Evolutionary conservation across 1,284 basidiomycete species (phyloP).

Genomic region (Coniophora puteana): DNA sequence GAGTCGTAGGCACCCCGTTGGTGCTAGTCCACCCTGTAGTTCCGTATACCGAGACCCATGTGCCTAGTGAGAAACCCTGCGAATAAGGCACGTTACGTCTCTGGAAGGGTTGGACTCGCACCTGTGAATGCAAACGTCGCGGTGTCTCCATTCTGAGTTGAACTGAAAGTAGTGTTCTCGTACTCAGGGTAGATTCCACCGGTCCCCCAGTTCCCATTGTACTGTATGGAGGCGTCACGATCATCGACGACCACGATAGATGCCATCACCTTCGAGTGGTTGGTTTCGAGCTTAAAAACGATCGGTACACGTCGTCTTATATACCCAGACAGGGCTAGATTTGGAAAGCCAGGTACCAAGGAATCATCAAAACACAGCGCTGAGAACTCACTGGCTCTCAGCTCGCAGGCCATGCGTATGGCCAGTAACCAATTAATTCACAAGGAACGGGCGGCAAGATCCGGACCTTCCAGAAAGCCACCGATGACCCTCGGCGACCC

Average conservation of each 20-base stretch:
- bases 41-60: constrained; percentile 4
- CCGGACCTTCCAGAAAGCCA: no score
- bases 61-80: neutral
- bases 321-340: no score
- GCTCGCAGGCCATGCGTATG: no score
- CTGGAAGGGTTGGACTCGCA: neutral
- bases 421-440: no score
- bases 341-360: no score
- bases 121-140: constrained; percentile 4
- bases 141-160: constrained; percentile 1
- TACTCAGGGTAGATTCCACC: neutral
- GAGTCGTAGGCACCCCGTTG: neutral
- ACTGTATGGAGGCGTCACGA: constrained; percentile 1
- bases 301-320: no score
- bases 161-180: constrained; percentile 3
- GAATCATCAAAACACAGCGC: no score
- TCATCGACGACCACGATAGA: constrained; percentile 8
- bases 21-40: neutral
- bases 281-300: no score
- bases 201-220: constrained; percentile 1
- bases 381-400: no score
- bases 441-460: no score
- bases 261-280: no score
- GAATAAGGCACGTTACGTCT: neutral
- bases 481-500: no score